Percentiles rank a stretch among this genome's conserved stretches.
phyloP scores from a whole-genome alignment of 176 grass and related monocot species.

The Carex parvula region DNA sequence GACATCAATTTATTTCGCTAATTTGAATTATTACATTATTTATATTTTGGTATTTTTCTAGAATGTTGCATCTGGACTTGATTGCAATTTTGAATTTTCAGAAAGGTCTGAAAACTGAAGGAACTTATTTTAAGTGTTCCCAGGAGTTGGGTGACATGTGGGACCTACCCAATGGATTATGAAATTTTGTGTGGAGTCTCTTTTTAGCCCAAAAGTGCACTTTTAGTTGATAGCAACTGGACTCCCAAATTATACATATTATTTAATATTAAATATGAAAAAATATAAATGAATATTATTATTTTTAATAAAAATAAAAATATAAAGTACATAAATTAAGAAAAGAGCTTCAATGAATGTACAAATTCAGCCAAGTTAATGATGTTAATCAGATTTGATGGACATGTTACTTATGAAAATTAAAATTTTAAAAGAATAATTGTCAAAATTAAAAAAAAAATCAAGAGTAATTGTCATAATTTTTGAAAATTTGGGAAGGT shows the following conservation, averaged over 20 bases:
- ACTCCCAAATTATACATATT: too few species aligned
- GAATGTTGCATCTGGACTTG: not conserved
- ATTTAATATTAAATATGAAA: not conserved
- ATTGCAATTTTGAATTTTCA: not conserved
- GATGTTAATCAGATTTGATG: not conserved
- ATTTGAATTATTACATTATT: not conserved
- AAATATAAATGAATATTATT: not conserved
- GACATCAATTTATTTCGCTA: not conserved
- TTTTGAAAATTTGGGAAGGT: not conserved
- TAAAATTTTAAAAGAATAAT: not conserved
- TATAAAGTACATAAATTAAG: not conserved
- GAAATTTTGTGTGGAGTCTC: not conserved
- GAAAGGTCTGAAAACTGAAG: not conserved
- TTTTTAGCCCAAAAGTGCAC: not conserved
- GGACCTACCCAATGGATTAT: not conserved
- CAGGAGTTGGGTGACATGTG: not conserved
- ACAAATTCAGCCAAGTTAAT: not conserved
- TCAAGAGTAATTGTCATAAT: not conserved
- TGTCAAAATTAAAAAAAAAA: not conserved
- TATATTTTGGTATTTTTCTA: not conserved
- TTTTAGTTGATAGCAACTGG: not conserved
- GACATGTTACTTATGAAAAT: too few species aligned
- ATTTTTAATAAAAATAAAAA: not conserved
- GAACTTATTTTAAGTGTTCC: not conserved
- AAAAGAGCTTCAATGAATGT: not conserved